Evolutionary conservation across 2,329 filamentous ascomycete genomes (phyloP), one percentile per base, ranked within the genome.

Genomic region (Cercospora berteroae): DNA sequence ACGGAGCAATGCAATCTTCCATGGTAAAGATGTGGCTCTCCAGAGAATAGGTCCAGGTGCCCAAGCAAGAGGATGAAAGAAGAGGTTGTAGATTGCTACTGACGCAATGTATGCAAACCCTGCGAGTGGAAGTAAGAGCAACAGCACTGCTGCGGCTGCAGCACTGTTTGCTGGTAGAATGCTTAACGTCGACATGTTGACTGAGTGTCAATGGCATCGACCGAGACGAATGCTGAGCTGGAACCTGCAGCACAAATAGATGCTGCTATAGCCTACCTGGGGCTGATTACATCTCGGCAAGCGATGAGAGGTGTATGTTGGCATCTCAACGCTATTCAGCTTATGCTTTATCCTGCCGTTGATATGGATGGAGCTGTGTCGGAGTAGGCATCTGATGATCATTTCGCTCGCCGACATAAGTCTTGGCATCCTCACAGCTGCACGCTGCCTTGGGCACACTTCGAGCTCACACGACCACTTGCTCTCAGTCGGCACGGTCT

Each of bases 11-110:
- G 58, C 58, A 62, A 50, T 62, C 59, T 31, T 67, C 66, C 20
- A 50, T 48, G 42, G 42, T 23, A 48, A 8, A 8, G 42, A 48
- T 13, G 42, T 48, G 18, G 42, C 42, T 48, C 42, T 48, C 42
- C 42, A 48, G 27, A 63, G 60, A 7, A 55, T 63, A 20, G 62
- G 62, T 5, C 62, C 62, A 33, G 62, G 62, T 16, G 56, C 56
- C 33, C 44, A 58, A 55, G 62, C 62, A 20, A 64, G 23, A 27
- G 62, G 62, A 25, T 64, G 62, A 50, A 64, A 64, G 23, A 58
- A 60, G 16, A 64, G 56, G 33, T 64, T 64, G 62, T 64, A 64
- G 12, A 64, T 48, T 18, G 55, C 55, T 48, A 60, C 27, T 71
- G 42, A 48, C 2, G 42, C 42, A 23, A 48, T 23, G 20, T 48